Base-by-base conservation (phyloP, 2,329 filamentous ascomycete species). In the Davidsoniella australis region DNA sequence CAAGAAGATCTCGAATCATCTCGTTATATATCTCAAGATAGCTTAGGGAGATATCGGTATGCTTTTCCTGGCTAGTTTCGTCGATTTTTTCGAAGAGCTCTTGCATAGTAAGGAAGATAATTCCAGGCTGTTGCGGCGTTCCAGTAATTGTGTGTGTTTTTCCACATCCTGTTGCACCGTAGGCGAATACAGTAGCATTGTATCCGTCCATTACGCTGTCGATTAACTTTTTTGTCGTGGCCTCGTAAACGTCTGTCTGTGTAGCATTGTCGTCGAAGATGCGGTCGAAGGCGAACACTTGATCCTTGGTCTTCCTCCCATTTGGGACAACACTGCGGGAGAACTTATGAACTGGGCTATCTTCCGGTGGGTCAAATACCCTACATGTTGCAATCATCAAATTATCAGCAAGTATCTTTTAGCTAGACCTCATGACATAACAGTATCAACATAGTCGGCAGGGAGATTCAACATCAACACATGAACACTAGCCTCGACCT, bases 21-120 rank as follows among this genome's bases (percentile, higher is more conserved):
- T 98, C 91, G 62, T 98, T 98, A 72, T 98, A 98, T 55, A 98
- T 98, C 62, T 98, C 91, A 37, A 98, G 73, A 60, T 96, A 98
- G 0, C 88, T 95, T 14, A 98, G 75, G 0, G 88, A 86, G 48
- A 98, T 71, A 59, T 96, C 91, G 3, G 87, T 91, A 24, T 79
- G 72, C 65, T 95, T 96, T 53, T 94, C 87, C 51, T 83, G 78
- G 54, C 80, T 81, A 48, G 85, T 68, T 50, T 96, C 91, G n/a
- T 72, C 70, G 56, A 98, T 94, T 64, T 89, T 85, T 67, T 98
- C 91, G 60, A 98, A 98, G 20, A 98, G 71, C 65, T 98, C 91
- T 64, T 96, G 89, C 88, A 98, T 98, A 1, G 91, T 96, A 58
- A 98, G 68, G 66, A 96, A 98, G 62, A 98, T 98, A 59, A 98